Conservation (phyloP, 441 rosid species). For the Breynia disticha region DNA sequence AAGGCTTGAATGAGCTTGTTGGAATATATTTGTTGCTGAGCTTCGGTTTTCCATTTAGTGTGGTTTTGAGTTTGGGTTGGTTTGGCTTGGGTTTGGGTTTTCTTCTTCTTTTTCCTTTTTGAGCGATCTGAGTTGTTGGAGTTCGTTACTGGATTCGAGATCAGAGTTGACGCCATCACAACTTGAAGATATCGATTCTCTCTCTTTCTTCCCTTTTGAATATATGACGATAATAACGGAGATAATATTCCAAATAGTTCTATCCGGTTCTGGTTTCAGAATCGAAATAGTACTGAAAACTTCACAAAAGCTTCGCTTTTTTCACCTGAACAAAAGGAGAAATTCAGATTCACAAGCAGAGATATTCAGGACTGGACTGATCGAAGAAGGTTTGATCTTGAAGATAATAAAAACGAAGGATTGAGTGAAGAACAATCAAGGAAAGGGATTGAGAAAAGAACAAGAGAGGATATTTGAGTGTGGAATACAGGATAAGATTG, state of each 20-base stretch:
- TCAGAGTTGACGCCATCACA: constrained; percentile 32
- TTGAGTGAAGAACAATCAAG: background rate
- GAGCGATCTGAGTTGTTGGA: constrained; percentile 34
- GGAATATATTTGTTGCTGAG: constrained; percentile 74
- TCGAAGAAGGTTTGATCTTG: background rate
- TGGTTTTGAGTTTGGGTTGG: constrained; percentile 25
- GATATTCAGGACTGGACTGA: background rate
- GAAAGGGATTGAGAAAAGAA: background rate
- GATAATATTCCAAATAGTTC: background rate
- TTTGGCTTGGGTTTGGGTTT: constrained; percentile 25
- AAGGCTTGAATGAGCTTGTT: constrained; percentile 64
- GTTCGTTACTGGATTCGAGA: constrained; percentile 32
- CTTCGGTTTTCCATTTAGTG: constrained; percentile 65
- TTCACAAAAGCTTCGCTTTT: background rate
- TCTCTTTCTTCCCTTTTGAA: constrained; percentile 1
- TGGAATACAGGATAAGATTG: constrained; percentile 1
- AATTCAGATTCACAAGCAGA: constrained; percentile 9
- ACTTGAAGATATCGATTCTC: constrained; percentile 15
- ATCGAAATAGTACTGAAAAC: background rate
- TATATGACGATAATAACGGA: background rate
- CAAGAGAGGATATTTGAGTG: background rate
- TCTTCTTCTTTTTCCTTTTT: constrained; percentile 62
- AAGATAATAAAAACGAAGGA: background rate
- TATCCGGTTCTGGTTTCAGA: background rate
- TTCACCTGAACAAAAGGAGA: constrained; percentile 5